Evolutionary conservation across 2,329 filamentous ascomycete species (phyloP), one percentile per base, ranked within the genome.

Genomic region (Fusarium nanum): DNA sequence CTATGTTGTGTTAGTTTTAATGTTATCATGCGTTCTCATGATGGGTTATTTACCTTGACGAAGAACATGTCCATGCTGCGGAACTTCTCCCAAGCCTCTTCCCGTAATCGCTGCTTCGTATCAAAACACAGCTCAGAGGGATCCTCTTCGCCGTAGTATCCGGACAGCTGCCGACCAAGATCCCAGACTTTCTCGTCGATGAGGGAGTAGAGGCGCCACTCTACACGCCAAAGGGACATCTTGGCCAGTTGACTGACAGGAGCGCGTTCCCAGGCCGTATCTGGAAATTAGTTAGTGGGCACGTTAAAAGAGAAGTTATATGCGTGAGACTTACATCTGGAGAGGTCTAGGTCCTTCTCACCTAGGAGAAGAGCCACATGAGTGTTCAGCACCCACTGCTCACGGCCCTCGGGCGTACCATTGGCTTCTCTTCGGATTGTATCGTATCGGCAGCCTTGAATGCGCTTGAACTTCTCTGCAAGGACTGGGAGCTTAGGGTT

Each of bases 331-430:
- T 80, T 80, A 89, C 87, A 91, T 81, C 84, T 82, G 16, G 87
- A 86, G 5, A 91, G 82, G 16, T 82, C 80, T 22, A 90, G 79
- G 70, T 91, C 89, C 73, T 89, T 90, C 73, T 91, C 88, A 16
- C 89, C 89, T 3, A 91, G 80, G 11, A 91, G 83, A 16, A 91
- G 79, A 11, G 89, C 89, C 52, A 86, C 88, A 60, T 91, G 87
- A 5, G 86, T 88, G 72, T 91, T 91, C 52, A 91, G 83, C 58
- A 91, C 78, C 89, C 89, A 91, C 70, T 89, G 88, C 71, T 91
- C 89, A 52, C 88, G 84, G n/a, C 88, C 88, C 48, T 84, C 85
- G 3, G 83, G 71, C 13, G 84, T 86, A 10, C 85, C 85, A 8
- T 84, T 87, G 16, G 84, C 80, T 30, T 83, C 82, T 6, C 84